Conservation (phyloP, 192 early-diverging fungal species). For the Linderina pennispora region DNA sequence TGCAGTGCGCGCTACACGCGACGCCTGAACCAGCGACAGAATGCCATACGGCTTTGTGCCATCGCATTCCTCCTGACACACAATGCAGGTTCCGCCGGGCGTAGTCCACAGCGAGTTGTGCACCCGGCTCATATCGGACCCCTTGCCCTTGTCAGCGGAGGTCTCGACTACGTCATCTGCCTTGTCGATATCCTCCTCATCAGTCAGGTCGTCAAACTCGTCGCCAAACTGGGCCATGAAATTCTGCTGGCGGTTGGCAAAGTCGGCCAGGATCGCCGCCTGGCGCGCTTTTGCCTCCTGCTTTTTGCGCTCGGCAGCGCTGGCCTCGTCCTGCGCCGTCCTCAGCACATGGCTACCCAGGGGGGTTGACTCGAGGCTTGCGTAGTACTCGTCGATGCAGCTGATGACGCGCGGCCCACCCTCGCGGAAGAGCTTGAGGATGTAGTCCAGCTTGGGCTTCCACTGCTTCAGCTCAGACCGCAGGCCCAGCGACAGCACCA, state of each 20-base stretch:
- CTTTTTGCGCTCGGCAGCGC: constrained; percentile 70
- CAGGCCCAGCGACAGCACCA: constrained; percentile 62
- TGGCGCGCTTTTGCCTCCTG: constrained; percentile 81
- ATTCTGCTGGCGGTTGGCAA: constrained; percentile 76
- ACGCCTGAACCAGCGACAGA: constrained; percentile 79
- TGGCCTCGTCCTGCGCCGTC: constrained; percentile 41
- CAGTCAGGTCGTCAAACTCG: constrained; percentile 59
- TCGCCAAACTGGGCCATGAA: constrained; percentile 83
- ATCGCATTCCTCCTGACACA: constrained; percentile 91
- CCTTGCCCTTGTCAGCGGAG: constrained; percentile 24
- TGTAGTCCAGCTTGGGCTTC: constrained; percentile 62
- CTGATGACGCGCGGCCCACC: constrained; percentile 52
- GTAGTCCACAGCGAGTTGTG: constrained; percentile 38
- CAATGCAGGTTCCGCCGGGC: constrained; percentile 85
- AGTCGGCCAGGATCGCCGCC: constrained; percentile 86
- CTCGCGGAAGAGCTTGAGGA: constrained; percentile 60
- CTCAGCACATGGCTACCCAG: constrained; percentile 37
- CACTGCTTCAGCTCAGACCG: constrained; percentile 71
- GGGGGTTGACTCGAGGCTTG: constrained; percentile 34
- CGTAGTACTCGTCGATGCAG: constrained; percentile 46
- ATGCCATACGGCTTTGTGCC: constrained; percentile 69
- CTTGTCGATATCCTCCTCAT: constrained; percentile 30
- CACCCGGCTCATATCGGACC: constrained; percentile 8
- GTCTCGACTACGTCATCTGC: constrained; percentile 16
- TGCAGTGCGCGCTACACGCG: constrained; percentile 61